phyloP scores from a whole-genome alignment of 371 early-diverging fungal species.

The Circinella umbellata region DNA sequence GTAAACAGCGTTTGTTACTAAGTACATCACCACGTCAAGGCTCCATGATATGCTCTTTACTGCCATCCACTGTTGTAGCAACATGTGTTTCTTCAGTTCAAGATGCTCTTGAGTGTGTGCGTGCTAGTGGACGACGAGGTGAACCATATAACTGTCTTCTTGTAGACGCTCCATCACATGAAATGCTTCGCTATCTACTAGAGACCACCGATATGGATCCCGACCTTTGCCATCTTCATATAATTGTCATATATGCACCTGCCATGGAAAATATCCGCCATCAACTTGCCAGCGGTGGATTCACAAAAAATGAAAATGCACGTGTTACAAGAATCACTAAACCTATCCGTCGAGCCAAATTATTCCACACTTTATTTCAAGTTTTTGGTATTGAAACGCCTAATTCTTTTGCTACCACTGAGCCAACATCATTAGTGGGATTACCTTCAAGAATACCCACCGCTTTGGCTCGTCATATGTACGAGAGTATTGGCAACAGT shows the following conservation, averaged over 20 bases:
- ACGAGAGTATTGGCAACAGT: constrained; percentile 1
- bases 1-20: constrained; percentile 43
- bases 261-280: constrained; percentile 38
- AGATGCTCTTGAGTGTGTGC: constrained; percentile 22
- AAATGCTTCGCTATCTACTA: constrained; percentile 19
- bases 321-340: constrained; percentile 54
- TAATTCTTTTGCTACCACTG: neutral
- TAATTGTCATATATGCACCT: constrained; percentile 39
- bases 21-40: constrained; percentile 24
- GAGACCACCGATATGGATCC: constrained; percentile 23
- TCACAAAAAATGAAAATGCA: constrained; percentile 16
- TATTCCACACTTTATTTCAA: constrained; percentile 37
- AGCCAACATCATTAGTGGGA: neutral
- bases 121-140: neutral
- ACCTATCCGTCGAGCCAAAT: constrained; percentile 53
- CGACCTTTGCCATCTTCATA: constrained; percentile 21
- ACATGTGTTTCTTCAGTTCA: constrained; percentile 14
- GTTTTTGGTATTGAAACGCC: constrained; percentile 8
- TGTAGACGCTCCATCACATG: constrained; percentile 37
- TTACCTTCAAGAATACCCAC: constrained; percentile 2
- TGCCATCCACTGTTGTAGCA: constrained; percentile 28
- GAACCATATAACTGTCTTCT: constrained; percentile 35
- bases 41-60: constrained; percentile 33
- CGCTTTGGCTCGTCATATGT: neutral
- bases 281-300: constrained; percentile 19